These are phyloP conservation scores for Lichenothelia convexa DNA, from an alignment of 495 filamentous ascomycete genomes.

Conservation along the genomic window DNA sequence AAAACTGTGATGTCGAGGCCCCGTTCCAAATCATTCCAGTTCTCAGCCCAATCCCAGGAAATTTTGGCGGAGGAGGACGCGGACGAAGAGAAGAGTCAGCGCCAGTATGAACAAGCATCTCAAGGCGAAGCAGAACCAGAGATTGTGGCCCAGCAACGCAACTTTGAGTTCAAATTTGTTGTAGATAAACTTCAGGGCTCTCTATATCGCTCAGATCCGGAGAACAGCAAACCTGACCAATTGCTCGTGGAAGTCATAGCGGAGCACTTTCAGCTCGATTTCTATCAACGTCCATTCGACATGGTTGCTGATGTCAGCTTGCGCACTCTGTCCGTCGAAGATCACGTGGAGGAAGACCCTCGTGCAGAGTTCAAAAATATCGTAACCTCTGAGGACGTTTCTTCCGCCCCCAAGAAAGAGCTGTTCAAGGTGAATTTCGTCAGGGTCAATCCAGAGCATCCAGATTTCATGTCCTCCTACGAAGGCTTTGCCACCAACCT, in stretches of 20 bases:
- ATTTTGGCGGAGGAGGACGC: constrained; percentile 64
- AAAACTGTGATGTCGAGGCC: constrained; percentile 26
- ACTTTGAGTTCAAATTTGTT: constrained; percentile 89
- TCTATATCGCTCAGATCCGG: constrained; percentile 68
- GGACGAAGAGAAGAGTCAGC: constrained; percentile 39
- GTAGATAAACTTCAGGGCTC: constrained; percentile 87
- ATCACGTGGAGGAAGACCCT: constrained; percentile 80
- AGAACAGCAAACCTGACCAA: constrained; percentile 56
- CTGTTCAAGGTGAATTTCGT: constrained; percentile 77
- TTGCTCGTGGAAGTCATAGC: constrained; percentile 82
- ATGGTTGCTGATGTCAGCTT: constrained; percentile 81
- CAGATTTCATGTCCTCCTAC: constrained; percentile 77
- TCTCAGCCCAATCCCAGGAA: constrained; percentile 47
- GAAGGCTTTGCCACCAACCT: constrained; percentile 88
- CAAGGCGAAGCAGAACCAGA: constrained; percentile 37
- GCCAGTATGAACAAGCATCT: constrained; percentile 1
- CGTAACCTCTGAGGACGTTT: constrained; percentile 61
- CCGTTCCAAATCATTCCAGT: constrained; percentile 43
- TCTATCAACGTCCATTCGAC: constrained; percentile 73
- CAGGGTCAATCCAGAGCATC: constrained; percentile 76
- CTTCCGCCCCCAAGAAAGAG: constrained; percentile 49
- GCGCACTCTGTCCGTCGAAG: constrained; percentile 76
- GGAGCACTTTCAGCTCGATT: constrained; percentile 71
- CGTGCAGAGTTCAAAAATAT: constrained; percentile 90
- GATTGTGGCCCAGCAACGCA: constrained; percentile 62